Base-by-base conservation (phyloP, 805 yeast genomes). In the Tetrapisispora taiwanensis region DNA sequence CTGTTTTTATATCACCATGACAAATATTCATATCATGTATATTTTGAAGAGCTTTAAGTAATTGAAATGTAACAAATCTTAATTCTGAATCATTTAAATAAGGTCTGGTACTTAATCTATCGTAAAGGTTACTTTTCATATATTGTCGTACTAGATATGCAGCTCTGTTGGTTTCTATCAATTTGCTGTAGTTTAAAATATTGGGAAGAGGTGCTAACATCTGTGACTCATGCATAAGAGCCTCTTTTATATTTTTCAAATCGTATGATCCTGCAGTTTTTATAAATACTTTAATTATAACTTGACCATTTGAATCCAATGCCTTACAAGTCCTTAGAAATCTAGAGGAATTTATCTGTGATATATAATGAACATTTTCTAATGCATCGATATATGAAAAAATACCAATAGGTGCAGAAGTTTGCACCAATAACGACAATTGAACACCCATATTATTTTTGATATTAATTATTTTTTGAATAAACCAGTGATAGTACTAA, bases 1-100 rank as follows among this genome's bases (percentile, higher is more conserved):
- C 98, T 0, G 90, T 71, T 65, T 92, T 89, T 49, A 92, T 72
- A 67, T 92, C 97, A 7, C 98, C 97, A 62, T 92, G 98, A 44
- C 67, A 74, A 4, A 88, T 70, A 9, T 68, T 73, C 15, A 67
- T 56, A 5, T 67, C 68, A 59, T 92, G 97, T 45, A 89, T 71
- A 41, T 75, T 74, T 1, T 71, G 67, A 30, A 89, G 53, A 0
- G 81, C 75, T n/a, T 71, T 68, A 26, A 92, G 59, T 45, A 90
- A 62, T 62, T 92, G 98, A 57, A 78, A 92, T 4, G 79, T 76
- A 30, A 90, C 72, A 84, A 96, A 92, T 51, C 73, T 73, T 60
- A 87, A 83, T 60, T 92, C 97, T 32, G 83, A 72, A 3, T 75
- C 71, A 51, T 82, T 89, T 39, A 90, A 66, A 60, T 89, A 90